Percentiles rank a stretch among this genome's conserved stretches.
phyloP scores from a whole-genome alignment of 768 basidiomycete genomes.

The Suillus paluster region DNA sequence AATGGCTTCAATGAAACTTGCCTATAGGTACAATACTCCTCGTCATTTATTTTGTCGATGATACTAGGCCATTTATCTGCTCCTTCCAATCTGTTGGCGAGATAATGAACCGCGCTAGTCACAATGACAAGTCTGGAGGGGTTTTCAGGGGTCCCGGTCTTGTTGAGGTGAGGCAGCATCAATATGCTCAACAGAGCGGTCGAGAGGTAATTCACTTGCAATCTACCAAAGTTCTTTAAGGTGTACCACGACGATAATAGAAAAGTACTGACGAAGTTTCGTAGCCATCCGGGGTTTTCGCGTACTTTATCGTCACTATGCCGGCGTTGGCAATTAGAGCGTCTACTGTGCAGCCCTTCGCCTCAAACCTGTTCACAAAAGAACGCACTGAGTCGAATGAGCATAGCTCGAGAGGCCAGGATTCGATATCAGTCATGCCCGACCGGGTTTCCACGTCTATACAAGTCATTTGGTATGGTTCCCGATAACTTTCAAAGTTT shows the following conservation, averaged over 20 bases:
- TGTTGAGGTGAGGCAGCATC: constrained; percentile 40
- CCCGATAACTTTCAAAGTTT: neutral
- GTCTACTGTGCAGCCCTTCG: constrained; percentile 30
- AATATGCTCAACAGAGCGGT: constrained; percentile 39
- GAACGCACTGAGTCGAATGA: constrained; percentile 37
- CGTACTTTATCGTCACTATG: constrained; percentile 18
- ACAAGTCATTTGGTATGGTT: neutral
- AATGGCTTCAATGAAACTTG: constrained; percentile 14
- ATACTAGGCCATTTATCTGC: constrained; percentile 26
- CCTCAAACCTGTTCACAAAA: constrained; percentile 35
- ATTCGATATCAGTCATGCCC: constrained; percentile 18
- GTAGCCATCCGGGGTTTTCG: constrained; percentile 39
- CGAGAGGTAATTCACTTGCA: constrained; percentile 42
- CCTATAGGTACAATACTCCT: constrained; percentile 31
- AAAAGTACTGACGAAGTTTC: constrained; percentile 37
- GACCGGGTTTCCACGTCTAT: constrained; percentile 24
- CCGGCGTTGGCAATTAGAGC: constrained; percentile 39
- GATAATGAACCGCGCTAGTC: constrained; percentile 33
- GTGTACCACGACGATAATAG: neutral
- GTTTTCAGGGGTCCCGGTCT: constrained; percentile 26
- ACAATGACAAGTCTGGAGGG: constrained; percentile 35
- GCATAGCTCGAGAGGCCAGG: constrained; percentile 39
- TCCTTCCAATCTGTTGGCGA: constrained; percentile 15
- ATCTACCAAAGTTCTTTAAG: constrained; percentile 19
- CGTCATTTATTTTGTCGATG: constrained; percentile 30